phyloP scores from a whole-genome alignment of 192 early-diverging fungal genomes.

The Linnemannia exigua region DNA sequence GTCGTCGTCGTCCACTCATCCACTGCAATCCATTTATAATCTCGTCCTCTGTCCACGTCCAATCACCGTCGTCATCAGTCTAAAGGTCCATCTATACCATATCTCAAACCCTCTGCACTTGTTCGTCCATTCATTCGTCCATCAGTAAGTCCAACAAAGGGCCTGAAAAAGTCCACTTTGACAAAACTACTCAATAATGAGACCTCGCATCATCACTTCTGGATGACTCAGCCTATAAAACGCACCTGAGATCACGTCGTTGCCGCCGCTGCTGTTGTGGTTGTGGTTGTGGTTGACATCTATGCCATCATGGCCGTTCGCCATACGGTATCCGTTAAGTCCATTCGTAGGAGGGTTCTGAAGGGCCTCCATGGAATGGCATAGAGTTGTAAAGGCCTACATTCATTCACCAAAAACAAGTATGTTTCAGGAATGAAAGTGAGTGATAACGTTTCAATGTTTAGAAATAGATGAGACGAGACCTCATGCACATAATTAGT shows the following conservation, averaged over 20 bases:
- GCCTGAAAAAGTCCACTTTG: background rate
- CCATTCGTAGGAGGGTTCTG: constrained; percentile 22
- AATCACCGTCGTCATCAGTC: background rate
- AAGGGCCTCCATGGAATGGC: constrained; percentile 61
- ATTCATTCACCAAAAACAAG: background rate
- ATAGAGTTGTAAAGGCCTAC: constrained; percentile 11
- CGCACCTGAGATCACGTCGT: constrained; percentile 37
- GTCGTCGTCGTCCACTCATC: background rate
- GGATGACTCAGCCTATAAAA: constrained; percentile 16
- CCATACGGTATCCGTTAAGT: constrained; percentile 24
- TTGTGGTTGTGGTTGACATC: background rate
- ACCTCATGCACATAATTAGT: background rate
- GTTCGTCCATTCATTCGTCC: background rate
- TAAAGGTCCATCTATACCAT: background rate
- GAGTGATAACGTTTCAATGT: background rate
- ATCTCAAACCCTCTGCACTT: background rate
- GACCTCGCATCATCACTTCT: constrained; percentile 15
- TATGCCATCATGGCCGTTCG: constrained; percentile 3
- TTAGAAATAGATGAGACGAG: background rate
- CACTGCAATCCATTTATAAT: background rate
- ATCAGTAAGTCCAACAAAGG: background rate
- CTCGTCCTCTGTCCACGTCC: background rate
- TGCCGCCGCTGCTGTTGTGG: background rate
- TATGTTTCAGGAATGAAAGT: background rate
- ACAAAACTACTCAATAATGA: background rate